Evolutionary conservation across 805 yeast genomes (phyloP), one percentile per base, ranked within the genome.

Genomic region (Lipomyces orientalis): DNA sequence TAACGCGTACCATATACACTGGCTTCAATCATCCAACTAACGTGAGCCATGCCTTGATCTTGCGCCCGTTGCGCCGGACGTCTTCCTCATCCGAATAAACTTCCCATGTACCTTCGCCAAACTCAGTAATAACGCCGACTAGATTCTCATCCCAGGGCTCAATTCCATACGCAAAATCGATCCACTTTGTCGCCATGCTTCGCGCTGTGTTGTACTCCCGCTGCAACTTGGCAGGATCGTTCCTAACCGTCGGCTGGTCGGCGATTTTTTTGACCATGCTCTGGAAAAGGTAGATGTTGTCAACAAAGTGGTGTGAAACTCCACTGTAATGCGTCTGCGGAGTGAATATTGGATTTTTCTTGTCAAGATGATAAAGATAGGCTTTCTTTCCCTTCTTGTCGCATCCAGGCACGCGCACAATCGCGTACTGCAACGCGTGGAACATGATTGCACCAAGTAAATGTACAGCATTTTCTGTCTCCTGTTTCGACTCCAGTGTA

Each of bases 291-390:
- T 66, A 59, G 1, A 66, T 25, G n/a, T 54, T 60, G 31, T 66
- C 69, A n/a, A 66, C 49, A 25, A 55, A 62, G 56, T 66, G 69
- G 37, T 66, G 69, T 9, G 69, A 62, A 31, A 39, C 56, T 25
- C 54, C 54, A 51, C 56, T 58, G 43, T 62, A 66, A 8, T n/a
- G 34, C 43, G 39, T 54, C 9, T 46, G 46, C 12, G 61, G 61
- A n/a, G 58, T 55, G 37, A 35, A 4, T 35, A 35, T 35, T 58
- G 69, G 69, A 37, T 66, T 66, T 16, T 60, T 55, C 61, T 66
- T 66, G 61, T 66, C 66, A 43, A 66, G 62, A 43, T 66, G 69
- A 35, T 66, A 66, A n/a, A 39, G 61, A 54, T 59, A 66, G 8
- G 65, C 66, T 39, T 59, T 54, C 34, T 29, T n/a, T 12, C 54